Percentiles rank a stretch among this genome's conserved stretches.
Evolutionary conservation across 805 yeast genomes (phyloP).

Genomic region (Saccharomycopsis amapae): DNA sequence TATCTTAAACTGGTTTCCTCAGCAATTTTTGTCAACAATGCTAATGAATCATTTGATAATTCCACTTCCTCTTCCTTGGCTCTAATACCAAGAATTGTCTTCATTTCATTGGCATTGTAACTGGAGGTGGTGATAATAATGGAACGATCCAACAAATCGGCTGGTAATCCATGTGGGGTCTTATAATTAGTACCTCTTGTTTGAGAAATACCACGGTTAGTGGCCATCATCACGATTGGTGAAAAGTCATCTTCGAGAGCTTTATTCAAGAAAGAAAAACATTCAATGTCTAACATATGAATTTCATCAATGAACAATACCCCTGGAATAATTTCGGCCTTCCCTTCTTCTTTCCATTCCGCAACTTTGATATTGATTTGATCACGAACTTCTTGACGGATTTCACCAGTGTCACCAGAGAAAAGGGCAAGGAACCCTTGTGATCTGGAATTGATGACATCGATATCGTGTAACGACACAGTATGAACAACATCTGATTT

Average conservation of each 20-base stretch:
- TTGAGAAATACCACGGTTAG: slow-evolving; percentile 90
- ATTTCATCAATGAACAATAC: slow-evolving; percentile 97
- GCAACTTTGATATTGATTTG: slow-evolving; percentile 96
- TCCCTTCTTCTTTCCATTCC: slow-evolving; percentile 98
- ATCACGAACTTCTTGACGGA: slow-evolving; percentile 88
- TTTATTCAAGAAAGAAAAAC: slow-evolving; percentile 89
- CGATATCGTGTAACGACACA: slow-evolving; percentile 95
- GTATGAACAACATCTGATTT: slow-evolving; percentile 95
- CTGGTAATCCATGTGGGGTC: slow-evolving; percentile 97
- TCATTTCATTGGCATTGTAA: slow-evolving; percentile 77
- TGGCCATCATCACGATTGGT: slow-evolving; percentile 97
- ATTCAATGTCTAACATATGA: slow-evolving; percentile 95
- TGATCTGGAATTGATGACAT: slow-evolving; percentile 93
- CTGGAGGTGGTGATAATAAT: slow-evolving; percentile 82
- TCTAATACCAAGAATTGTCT: slow-evolving; percentile 79
- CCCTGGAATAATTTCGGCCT: slow-evolving; percentile 96
- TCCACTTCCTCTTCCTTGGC: slow-evolving; percentile 93
- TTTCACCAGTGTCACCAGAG: slow-evolving; percentile 97
- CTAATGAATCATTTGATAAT: slow-evolving; percentile 72
- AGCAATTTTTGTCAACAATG: slow-evolving; percentile 82
- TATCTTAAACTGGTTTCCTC: slow-evolving; percentile 86
- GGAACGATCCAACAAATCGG: slow-evolving; percentile 88
- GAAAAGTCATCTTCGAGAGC: slow-evolving; percentile 96
- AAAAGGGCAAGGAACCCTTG: slow-evolving; percentile 96
- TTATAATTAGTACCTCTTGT: slow-evolving; percentile 91